phyloP scores from a whole-genome alignment of 805 yeast genomes.

The Teunomyces kruisii region DNA sequence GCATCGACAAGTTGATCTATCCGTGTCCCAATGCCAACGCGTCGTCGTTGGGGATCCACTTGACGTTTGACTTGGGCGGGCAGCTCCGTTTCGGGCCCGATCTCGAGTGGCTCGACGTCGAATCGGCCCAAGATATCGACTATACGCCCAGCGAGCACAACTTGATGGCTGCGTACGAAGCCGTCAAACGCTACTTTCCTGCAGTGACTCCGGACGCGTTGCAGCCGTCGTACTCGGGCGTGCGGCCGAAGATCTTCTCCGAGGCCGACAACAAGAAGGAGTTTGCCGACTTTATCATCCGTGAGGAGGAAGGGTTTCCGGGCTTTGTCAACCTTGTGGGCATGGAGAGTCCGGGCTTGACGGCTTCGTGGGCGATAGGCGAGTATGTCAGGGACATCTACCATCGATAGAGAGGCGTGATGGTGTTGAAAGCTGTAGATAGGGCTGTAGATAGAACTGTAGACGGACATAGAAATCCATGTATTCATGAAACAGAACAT shows the following conservation, averaged over 20 bases:
- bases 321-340: conserved; percentile 82
- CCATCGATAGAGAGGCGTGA: too few relatives aligned
- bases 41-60: conserved; percentile 83
- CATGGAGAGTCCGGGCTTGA: conserved; percentile 89
- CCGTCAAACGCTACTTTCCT: conserved; percentile 65
- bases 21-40: conserved; percentile 72
- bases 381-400: conserved; percentile 54
- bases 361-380: conserved; percentile 80
- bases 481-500: too few relatives aligned
- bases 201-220: conserved; percentile 50
- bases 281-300: conserved; percentile 73
- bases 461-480: too few relatives aligned
- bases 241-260: conserved; percentile 71
- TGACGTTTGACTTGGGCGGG: conserved; percentile 81
- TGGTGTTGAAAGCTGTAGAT: too few relatives aligned
- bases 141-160: conserved; percentile 50
- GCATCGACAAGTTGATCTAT: conserved; percentile 49
- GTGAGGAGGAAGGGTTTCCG: conserved; percentile 66
- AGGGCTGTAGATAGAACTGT: too few relatives aligned
- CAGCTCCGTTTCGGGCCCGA: conserved; percentile 87
- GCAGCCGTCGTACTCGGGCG: conserved; percentile 73
- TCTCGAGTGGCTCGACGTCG: conserved; percentile 67
- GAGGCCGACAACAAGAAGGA: conserved; percentile 33
- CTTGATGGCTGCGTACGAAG: conserved; percentile 53
- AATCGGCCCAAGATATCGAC: conserved; percentile 35